Conservation (phyloP, 225 moss, liverwort and hornwort genomes). For the Physcomitrium patens region DNA sequence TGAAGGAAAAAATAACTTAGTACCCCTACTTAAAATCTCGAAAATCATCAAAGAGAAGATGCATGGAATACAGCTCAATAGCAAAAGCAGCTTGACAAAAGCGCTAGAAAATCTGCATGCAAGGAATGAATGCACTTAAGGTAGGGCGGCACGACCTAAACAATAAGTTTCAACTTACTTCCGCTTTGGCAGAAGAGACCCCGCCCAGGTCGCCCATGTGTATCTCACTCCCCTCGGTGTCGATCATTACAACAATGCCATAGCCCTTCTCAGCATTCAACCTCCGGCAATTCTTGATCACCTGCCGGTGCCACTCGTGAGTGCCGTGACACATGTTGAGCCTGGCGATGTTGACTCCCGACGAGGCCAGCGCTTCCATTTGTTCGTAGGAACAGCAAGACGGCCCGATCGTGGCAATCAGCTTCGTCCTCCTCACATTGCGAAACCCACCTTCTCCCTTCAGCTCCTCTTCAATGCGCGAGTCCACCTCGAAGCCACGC, state of each 20-base stretch:
- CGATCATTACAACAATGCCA: slow-evolving; percentile 89
- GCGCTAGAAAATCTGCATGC: neutral
- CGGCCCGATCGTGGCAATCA: slow-evolving; percentile 89
- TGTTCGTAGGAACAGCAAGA: slow-evolving; percentile 77
- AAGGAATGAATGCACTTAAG: neutral
- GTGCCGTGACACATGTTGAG: slow-evolving; percentile 98
- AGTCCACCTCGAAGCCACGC: slow-evolving; percentile 53
- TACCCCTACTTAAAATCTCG: neutral
- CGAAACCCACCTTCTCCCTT: slow-evolving; percentile 67
- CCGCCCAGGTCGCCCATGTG: slow-evolving; percentile 97
- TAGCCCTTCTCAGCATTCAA: slow-evolving; percentile 80
- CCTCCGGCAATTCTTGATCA: slow-evolving; percentile 66
- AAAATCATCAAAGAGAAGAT: neutral
- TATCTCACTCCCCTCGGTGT: slow-evolving; percentile 94
- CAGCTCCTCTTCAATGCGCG: slow-evolving; percentile 56
- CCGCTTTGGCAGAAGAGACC: slow-evolving; percentile 69
- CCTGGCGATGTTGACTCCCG: slow-evolving; percentile 86
- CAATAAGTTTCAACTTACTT: slow-evolving; percentile 43
- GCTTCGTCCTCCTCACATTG: slow-evolving; percentile 82
- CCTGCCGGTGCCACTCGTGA: slow-evolving; percentile 84
- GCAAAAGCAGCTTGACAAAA: neutral
- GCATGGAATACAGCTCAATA: neutral
- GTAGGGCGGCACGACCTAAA: neutral
- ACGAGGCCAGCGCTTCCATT: slow-evolving; percentile 68
- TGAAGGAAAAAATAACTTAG: neutral